A percentile compares a stretch with the other conserved stretches of the same genome.
These are phyloP conservation scores for Rubroboletus satanas DNA, from an alignment of 768 basidiomycete species.

Conservation along the genomic window DNA sequence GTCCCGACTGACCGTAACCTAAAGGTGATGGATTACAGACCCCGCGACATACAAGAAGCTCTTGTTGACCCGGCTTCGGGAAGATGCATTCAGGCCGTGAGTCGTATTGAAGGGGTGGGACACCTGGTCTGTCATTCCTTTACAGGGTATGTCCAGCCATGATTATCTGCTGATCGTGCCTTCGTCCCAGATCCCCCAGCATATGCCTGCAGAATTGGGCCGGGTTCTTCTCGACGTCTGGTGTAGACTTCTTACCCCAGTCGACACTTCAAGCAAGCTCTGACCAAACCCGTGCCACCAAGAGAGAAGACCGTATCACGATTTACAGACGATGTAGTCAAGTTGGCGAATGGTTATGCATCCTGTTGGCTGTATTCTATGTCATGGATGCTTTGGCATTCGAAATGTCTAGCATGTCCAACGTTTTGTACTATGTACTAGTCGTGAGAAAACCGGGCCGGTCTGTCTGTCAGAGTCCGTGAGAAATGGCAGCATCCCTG, in stretches of 20 bases:
- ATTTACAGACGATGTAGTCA: background rate
- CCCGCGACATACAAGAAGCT: constrained; percentile 30
- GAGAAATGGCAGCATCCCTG: background rate
- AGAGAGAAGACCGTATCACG: background rate
- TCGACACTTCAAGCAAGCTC: constrained; percentile 11
- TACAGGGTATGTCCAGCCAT: no score
- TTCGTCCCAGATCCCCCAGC: constrained; percentile 25
- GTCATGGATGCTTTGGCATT: background rate
- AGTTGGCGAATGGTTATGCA: background rate
- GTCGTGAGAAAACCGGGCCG: background rate
- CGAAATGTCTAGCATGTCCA: background rate
- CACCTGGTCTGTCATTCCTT: constrained; percentile 35
- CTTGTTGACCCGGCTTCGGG: constrained; percentile 26
- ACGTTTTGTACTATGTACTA: background rate
- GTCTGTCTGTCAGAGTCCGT: background rate
- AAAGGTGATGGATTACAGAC: constrained; percentile 16
- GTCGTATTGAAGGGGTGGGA: constrained; percentile 26
- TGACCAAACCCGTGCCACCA: background rate
- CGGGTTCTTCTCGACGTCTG: constrained; percentile 26
- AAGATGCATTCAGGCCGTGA: constrained; percentile 22
- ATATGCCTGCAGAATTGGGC: constrained; percentile 24
- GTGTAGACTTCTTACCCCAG: background rate
- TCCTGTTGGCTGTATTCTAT: background rate
- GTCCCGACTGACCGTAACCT: background rate
- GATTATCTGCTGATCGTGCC: background rate